A percentile compares a stretch with the other conserved stretches of the same genome.
phyloP scores from a whole-genome alignment of 306 rosid genomes.

The Herpetospermum pedunculosum region DNA sequence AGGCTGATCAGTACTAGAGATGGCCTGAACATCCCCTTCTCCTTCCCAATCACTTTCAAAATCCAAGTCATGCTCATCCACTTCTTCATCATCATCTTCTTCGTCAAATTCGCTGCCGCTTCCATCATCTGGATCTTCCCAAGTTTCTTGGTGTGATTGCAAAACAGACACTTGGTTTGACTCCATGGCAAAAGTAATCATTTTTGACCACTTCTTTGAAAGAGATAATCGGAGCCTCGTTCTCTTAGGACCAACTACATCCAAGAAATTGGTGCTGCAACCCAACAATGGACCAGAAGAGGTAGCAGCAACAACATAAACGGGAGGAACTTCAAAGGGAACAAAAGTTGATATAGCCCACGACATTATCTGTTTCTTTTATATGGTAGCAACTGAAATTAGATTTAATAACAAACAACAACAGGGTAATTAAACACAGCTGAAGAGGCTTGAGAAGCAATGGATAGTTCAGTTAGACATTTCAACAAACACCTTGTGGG shows the following conservation, averaged over 20 bases:
- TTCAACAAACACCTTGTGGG: neutral
- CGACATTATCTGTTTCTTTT: constrained; percentile 7
- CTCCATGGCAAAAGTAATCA: constrained; percentile 20
- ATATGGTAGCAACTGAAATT: neutral
- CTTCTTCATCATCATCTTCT: constrained; percentile 35
- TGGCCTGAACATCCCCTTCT: constrained; percentile 24
- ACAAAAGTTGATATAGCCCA: constrained; percentile 22
- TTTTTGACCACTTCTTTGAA: constrained; percentile 6
- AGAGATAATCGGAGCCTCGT: constrained; percentile 13
- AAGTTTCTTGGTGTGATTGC: constrained; percentile 24
- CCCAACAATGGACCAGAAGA: constrained; percentile 16
- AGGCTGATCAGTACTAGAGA: constrained; percentile 16
- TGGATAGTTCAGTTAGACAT: neutral
- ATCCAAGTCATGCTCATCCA: constrained; percentile 39
- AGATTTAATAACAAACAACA: neutral
- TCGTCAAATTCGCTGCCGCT: constrained; percentile 47
- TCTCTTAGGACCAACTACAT: constrained; percentile 15
- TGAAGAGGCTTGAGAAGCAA: neutral
- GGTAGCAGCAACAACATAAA: constrained; percentile 11
- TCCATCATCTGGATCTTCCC: constrained; percentile 80
- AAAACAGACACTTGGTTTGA: constrained; percentile 18
- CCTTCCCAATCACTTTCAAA: constrained; percentile 47
- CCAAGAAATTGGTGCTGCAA: constrained; percentile 12
- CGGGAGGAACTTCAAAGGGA: constrained; percentile 16
- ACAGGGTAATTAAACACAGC: neutral